These are phyloP conservation scores for Begonia masoniana DNA, from an alignment of 306 rosid species.

Conservation along the genomic window DNA sequence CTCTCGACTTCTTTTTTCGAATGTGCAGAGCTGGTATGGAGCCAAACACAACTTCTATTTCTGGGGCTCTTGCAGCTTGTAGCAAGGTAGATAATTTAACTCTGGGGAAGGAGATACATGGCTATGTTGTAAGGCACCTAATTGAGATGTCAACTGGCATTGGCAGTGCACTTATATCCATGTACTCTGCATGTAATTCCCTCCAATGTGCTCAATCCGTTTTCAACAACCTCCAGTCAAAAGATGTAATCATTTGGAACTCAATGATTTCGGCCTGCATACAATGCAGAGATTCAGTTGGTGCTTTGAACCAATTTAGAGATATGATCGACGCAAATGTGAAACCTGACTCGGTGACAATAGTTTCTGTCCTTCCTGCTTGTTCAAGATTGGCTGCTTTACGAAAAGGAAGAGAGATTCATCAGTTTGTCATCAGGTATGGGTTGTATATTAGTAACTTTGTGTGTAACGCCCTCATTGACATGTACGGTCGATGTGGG, in stretches of 20 bases:
- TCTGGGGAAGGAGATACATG: conserved; percentile 12
- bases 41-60: conserved; percentile 2
- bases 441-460: conserved; percentile 2
- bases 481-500: conserved; percentile 11
- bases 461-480: conserved; percentile 8
- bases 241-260: conserved; percentile 9
- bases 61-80: conserved; percentile 11
- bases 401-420: conserved; percentile 10
- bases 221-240: background rate
- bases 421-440: conserved; percentile 3
- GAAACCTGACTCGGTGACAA: conserved; percentile 9
- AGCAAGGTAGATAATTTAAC: conserved; percentile 7
- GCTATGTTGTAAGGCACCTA: conserved; percentile 6
- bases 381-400: conserved; percentile 11
- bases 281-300: conserved; percentile 3
- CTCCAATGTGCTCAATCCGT: background rate
- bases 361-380: conserved; percentile 6
- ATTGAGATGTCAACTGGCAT: conserved; percentile 2
- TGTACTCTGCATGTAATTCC: conserved; percentile 7
- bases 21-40: conserved; percentile 3
- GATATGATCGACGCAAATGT: background rate
- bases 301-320: conserved; percentile 8
- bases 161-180: conserved; percentile 11
- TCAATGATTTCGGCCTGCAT: conserved; percentile 10
- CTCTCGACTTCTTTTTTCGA: conserved; percentile 1